A percentile compares a stretch with the other conserved stretches of the same genome.
Conservation (phyloP, 352 stramenopile genomes). For the Pythium myriotylum region DNA sequence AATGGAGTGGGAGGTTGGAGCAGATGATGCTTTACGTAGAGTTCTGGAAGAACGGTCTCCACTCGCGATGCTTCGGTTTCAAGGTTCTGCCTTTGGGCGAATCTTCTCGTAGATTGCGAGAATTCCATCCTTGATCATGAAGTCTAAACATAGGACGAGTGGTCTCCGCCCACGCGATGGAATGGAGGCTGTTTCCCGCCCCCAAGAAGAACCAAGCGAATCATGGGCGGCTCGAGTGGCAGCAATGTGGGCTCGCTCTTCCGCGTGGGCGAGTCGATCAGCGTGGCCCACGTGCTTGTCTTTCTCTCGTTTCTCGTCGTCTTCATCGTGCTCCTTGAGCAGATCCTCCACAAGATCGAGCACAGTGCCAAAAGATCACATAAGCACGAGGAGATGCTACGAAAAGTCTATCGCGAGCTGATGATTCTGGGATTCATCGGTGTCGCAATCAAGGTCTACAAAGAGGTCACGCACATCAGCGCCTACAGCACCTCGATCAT, state of each 20-base stretch:
- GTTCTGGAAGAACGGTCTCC: no score
- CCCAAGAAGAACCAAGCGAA: no score
- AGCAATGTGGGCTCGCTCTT: constrained; percentile 22
- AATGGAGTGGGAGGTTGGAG: no score
- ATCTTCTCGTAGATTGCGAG: no score
- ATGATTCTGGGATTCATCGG: constrained; percentile 43
- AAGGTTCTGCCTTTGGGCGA: no score
- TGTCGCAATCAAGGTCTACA: constrained; percentile 38
- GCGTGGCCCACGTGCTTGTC: constrained; percentile 17
- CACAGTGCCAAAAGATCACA: constrained; percentile 43
- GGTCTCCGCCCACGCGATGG: no score
- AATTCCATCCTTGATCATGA: no score
- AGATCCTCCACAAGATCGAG: constrained; percentile 47
- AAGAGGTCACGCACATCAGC: constrained; percentile 24
- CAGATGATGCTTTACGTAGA: no score
- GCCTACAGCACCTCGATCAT: constrained; percentile 26
- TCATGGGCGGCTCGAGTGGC: no score
- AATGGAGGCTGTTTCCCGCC: no score
- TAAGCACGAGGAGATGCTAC: constrained; percentile 70
- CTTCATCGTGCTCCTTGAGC: constrained; percentile 52
- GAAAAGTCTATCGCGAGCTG: constrained; percentile 46
- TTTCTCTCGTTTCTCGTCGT: constrained; percentile 40
- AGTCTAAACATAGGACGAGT: no score
- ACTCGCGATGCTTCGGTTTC: no score
- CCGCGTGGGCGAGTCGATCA: constrained; percentile 23